A percentile compares a stretch with the other conserved stretches of the same genome.
These are phyloP conservation scores for Tylopilus plumbeoviolaceoides DNA, from an alignment of 768 basidiomycete genomes.

Conservation along the genomic window DNA sequence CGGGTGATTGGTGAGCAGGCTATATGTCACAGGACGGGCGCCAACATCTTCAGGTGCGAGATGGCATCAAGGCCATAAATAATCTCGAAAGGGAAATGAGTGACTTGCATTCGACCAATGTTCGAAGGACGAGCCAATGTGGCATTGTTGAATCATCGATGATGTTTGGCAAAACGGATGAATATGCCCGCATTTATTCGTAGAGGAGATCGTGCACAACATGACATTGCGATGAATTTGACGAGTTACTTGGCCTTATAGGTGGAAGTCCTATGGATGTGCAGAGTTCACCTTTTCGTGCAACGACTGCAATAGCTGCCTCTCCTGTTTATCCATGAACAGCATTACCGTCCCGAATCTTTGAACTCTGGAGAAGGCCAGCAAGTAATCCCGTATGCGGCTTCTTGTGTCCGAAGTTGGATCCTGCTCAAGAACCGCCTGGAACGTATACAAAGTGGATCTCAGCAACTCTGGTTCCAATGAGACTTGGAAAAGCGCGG, in stretches of 20 bases:
- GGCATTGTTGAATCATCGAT: too few relatives aligned
- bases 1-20: too few relatives aligned
- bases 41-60: too few relatives aligned
- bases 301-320: slow-evolving; percentile 41
- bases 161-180: too few relatives aligned
- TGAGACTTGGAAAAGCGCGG: slow-evolving; percentile 62
- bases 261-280: slow-evolving; percentile 3
- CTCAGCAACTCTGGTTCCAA: slow-evolving; percentile 63
- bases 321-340: slow-evolving; percentile 60
- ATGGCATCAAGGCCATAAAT: too few relatives aligned
- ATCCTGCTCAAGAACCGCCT: slow-evolving; percentile 24
- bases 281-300: slow-evolving; percentile 32
- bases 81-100: too few relatives aligned
- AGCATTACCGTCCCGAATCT: slow-evolving; percentile 61
- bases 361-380: slow-evolving; percentile 48
- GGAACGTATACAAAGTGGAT: slow-evolving; percentile 53
- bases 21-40: too few relatives aligned
- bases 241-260: neutral
- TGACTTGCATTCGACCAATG: too few relatives aligned
- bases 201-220: neutral
- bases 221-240: neutral
- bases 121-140: too few relatives aligned
- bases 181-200: neutral
- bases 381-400: slow-evolving; percentile 45
- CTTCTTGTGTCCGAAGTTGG: slow-evolving; percentile 9